phyloP scores from a whole-genome alignment of 75 land plant species.

The Picea glauca region DNA sequence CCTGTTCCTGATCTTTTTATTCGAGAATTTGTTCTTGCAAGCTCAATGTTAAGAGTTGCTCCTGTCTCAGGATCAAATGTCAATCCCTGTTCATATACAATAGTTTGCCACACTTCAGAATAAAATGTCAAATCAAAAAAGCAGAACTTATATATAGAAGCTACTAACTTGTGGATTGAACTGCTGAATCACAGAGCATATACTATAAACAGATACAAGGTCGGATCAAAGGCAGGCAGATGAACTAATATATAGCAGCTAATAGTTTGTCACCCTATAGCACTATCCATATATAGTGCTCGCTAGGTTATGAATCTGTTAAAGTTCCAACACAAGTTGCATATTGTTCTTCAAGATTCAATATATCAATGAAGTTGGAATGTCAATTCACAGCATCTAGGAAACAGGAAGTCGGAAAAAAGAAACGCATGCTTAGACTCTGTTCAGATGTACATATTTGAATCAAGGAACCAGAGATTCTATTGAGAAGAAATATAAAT shows the following conservation, averaged over 20 bases:
- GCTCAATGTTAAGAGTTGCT: conserved; percentile 45
- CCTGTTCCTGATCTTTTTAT: conserved; percentile 35
- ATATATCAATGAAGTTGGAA: not conserved
- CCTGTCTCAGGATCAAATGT: conserved; percentile 56
- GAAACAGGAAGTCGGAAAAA: not conserved
- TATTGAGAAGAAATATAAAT: not conserved
- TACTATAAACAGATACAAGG: not conserved
- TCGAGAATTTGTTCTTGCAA: conserved; percentile 67
- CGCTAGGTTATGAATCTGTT: not conserved
- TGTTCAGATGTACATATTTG: not conserved
- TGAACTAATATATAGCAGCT: not conserved
- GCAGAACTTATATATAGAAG: not conserved
- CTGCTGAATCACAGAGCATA: not conserved
- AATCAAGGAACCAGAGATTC: not conserved
- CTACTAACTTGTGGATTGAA: not conserved
- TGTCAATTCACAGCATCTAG: not conserved
- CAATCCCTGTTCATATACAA: conserved; percentile 32
- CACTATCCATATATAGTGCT: not conserved
- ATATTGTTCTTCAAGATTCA: not conserved
- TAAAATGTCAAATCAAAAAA: not conserved
- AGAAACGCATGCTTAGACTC: not conserved
- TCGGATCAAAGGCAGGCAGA: not conserved
- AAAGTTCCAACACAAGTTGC: not conserved
- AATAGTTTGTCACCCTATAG: not conserved
- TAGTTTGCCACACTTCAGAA: not conserved